Percentiles rank a stretch among this genome's conserved stretches.
phyloP scores from a whole-genome alignment of 257 asterid genomes.

The Anisodus tanguticus region DNA sequence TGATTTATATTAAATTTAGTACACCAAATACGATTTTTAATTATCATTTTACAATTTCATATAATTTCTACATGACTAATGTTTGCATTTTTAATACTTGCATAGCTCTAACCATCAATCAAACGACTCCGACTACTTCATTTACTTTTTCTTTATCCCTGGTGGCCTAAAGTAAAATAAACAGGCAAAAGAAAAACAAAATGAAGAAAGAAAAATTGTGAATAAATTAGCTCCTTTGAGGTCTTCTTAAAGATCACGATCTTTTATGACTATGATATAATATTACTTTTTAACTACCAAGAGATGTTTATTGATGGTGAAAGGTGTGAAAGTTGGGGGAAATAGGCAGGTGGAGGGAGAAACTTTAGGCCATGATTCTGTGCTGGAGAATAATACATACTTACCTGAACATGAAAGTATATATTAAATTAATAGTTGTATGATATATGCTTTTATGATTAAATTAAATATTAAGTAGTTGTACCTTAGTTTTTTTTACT shows the following conservation, averaged over 20 bases:
- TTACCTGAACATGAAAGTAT: background rate
- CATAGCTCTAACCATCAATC: too few relatives aligned
- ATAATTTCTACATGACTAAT: background rate
- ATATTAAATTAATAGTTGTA: background rate
- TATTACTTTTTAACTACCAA: constrained; percentile 7
- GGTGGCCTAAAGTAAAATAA: background rate
- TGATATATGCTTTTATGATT: background rate
- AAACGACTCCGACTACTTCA: too few relatives aligned
- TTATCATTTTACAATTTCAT: background rate
- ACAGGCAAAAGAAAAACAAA: too few relatives aligned
- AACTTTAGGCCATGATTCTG: constrained; percentile 1
- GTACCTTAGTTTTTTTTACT: background rate
- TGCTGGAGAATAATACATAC: background rate
- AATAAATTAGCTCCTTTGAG: background rate
- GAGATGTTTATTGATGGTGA: background rate
- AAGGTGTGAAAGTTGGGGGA: constrained; percentile 17
- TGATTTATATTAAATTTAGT: background rate
- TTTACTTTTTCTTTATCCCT: background rate
- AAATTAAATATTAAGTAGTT: background rate
- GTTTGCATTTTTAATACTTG: background rate
- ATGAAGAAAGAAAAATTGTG: background rate
- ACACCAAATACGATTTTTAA: background rate
- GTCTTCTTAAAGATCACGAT: background rate
- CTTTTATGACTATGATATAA: background rate
- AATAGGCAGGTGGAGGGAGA: background rate